Evolutionary conservation across 306 rosid species (phyloP), one percentile per base, ranked within the genome.

Genomic region (Rosa multiflora): DNA sequence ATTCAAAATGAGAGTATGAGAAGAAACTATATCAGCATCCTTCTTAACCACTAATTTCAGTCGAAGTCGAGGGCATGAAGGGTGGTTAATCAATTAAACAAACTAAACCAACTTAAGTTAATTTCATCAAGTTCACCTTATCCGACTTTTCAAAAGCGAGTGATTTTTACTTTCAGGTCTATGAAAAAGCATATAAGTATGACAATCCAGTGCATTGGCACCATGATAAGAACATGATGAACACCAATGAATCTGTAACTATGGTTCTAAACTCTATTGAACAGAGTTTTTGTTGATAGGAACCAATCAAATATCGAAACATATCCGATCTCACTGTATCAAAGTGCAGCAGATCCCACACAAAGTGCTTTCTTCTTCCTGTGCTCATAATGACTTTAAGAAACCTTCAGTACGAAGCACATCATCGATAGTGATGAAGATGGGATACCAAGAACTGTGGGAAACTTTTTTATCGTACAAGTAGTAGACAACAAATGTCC

Each of bases 341-440:
- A 17, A n/a, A 71, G 43, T 32, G 76, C 66, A 59, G 12, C 43
- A 53, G 12, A 74, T 15, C 43, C 66, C 39, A 49, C 49, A 21
- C 40, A 52, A 75, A 29, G 70, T 75, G 9, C 9, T 13, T 6
- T 21, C 26, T 42, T 44, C 35, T 26, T 51, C 21, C 21, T 39
- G 14, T 67, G 35, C 55, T 58, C 5, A 39, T 56, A 8, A 61
- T 61, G 59, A 62, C 32, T 18, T 62, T 43, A 18, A 46, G 72
- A 44, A 76, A 62, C 47, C 79, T 76, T 76, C 35, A 76, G 79
- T 6, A 29, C 59, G 79, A 76, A 76, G 72, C 79, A 62, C 79
- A 62, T 44, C 61, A 32, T 47, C 37, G 7, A 13, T 12, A 46
- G 37, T 29, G 43, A 42, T 26, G 3, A 15, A n/a, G 78, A 58